These are phyloP conservation scores for Penicillium sp. DNA, from an alignment of 2,329 filamentous ascomycete species.

Conservation along the genomic window DNA sequence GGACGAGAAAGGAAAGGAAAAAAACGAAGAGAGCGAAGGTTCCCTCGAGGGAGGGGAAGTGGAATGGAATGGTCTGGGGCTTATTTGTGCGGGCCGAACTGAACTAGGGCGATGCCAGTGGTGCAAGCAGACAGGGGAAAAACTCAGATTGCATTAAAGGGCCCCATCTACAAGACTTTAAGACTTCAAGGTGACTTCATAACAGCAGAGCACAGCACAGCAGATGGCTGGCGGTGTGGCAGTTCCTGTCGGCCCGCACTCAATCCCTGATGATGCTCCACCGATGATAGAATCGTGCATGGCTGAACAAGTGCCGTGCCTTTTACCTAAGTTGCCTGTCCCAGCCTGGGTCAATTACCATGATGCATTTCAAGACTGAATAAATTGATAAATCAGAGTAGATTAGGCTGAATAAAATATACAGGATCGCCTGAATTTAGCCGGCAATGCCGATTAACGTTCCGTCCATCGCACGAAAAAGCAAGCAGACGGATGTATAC, in stretches of 20 bases:
- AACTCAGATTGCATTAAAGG: not conserved
- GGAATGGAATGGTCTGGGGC: not conserved
- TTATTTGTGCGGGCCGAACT: conserved; percentile 4
- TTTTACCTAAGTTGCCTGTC: no score
- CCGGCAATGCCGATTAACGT: no score
- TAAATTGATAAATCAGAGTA: no score
- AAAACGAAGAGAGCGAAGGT: not conserved
- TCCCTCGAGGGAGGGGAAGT: not conserved
- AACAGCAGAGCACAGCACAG: no score
- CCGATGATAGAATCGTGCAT: conserved; percentile 5
- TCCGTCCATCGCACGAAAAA: no score
- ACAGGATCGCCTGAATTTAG: no score
- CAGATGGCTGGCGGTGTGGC: not conserved
- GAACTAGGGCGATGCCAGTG: not conserved
- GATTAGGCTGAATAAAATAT: no score
- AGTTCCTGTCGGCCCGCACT: not conserved
- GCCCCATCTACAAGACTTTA: no score
- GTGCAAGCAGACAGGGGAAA: not conserved
- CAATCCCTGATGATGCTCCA: conserved; percentile 2
- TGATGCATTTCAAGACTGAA: no score
- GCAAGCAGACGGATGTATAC: no score
- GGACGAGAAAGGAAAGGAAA: not conserved
- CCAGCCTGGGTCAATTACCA: no score
- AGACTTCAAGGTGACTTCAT: no score
- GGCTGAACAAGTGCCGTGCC: conserved; percentile 2